Evolutionary conservation across 2,329 filamentous ascomycete species (phyloP), one percentile per base, ranked within the genome.

Genomic region (Nannizzia gypsea): DNA sequence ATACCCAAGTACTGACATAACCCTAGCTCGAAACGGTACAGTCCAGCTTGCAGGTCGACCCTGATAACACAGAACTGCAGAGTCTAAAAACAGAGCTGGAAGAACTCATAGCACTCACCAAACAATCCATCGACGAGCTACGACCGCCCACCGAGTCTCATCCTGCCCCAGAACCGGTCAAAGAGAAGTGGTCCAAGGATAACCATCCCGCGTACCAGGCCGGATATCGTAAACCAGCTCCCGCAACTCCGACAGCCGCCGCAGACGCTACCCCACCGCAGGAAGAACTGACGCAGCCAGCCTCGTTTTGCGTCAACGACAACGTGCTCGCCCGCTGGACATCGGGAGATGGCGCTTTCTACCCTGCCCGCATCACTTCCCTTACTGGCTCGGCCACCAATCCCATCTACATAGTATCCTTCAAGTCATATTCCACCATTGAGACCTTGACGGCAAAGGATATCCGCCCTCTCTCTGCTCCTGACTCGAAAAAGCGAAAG

Each of bases 371-470:
- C 68, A 95, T 99, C 73, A 92, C 90, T 57, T 91, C 88, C 58
- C 91, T 96, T 67, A 96, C 92, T 22, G 93, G 93, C 61, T 96
- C 90, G 6, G 86, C 87, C n/a, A 88, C 85, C 48, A 88, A 89
- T 58, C 92, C 91, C 38, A 89, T 96, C 64, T 99, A 96, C 72
- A 87, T 89, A 55, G 91, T 99, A 73, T 93, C 88, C 67, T 99
- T 97, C 80, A 92, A 95, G 76, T 89, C 84, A 68, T 97, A 97
- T 76, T 71, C 72, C 56, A 90, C 82, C 22, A 89, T 87, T 52
- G 90, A 96, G 73, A 93, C 88, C 36, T 76, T 95, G 62, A 83
- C 86, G 62, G 84, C 87, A 63, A 86, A 87, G 73, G 90, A 97
- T 69, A 89, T 96, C 65, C 86, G 89, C 67, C 89, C 90, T 57